These are phyloP conservation scores for Smallanthus sonchifolius DNA, from an alignment of 129 eudicot genomes.

Conservation along the genomic window DNA sequence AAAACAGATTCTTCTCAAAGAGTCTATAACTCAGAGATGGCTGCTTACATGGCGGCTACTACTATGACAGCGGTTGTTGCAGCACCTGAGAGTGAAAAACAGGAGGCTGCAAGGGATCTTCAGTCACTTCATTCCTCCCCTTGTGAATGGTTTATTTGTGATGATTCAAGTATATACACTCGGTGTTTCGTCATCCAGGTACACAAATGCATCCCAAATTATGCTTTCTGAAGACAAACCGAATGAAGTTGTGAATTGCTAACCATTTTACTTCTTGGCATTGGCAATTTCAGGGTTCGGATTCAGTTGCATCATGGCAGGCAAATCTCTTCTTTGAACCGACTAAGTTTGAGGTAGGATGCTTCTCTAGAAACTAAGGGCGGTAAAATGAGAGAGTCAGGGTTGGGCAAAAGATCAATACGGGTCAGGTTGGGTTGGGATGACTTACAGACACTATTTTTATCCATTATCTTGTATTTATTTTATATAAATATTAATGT, in stretches of 20 bases:
- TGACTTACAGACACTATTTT: background rate
- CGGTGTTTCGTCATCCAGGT: slow-evolving; percentile 84
- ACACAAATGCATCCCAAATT: background rate
- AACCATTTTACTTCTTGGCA: background rate
- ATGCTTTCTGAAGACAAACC: background rate
- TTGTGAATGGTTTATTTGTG: slow-evolving; percentile 87
- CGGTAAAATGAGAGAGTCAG: background rate
- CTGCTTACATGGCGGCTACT: slow-evolving; percentile 81
- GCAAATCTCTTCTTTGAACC: slow-evolving; percentile 91
- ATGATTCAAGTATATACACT: slow-evolving; percentile 66
- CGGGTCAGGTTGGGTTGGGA: background rate
- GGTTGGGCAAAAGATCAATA: background rate
- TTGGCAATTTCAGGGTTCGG: slow-evolving; percentile 57
- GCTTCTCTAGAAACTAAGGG: slow-evolving; percentile 9
- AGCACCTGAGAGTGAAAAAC: slow-evolving; percentile 68
- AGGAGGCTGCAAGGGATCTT: slow-evolving; percentile 66
- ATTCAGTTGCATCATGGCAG: slow-evolving; percentile 80
- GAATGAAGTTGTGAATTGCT: background rate
- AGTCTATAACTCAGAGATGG: slow-evolving; percentile 64
- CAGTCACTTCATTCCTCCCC: slow-evolving; percentile 76
- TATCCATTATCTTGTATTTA: background rate
- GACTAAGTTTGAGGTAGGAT: slow-evolving; percentile 60
- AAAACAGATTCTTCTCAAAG: slow-evolving; percentile 27
- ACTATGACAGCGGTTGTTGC: slow-evolving; percentile 90
- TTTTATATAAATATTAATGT: background rate